These are phyloP conservation scores for Cercospora brassicicola DNA, from an alignment of 2,329 filamentous ascomycete genomes.

Conservation along the genomic window DNA sequence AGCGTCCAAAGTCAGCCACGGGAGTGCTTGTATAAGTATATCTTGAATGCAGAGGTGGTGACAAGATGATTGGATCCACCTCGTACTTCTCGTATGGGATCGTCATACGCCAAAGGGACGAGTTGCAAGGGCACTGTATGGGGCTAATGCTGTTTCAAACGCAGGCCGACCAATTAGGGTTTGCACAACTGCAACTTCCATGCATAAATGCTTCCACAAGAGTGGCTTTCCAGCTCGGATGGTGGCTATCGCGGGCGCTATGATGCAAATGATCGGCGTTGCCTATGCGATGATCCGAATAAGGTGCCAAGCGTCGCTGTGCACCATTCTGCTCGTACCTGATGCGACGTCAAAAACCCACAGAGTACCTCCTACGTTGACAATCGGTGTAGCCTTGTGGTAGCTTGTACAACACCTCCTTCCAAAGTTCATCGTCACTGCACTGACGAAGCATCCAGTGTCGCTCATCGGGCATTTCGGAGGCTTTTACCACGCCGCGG, in stretches of 20 bases:
- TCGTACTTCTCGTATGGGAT: conserved; percentile 20
- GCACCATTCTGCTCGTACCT: neutral
- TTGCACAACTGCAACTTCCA: neutral
- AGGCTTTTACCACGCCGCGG: neutral
- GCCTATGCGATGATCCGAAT: neutral
- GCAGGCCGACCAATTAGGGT: neutral
- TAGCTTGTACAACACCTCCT: neutral
- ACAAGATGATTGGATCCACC: neutral
- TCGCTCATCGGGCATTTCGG: neutral
- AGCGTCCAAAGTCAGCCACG: neutral
- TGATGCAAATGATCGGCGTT: neutral
- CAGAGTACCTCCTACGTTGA: neutral
- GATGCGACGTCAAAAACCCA: neutral
- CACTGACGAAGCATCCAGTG: neutral
- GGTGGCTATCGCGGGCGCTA: neutral
- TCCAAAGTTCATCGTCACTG: neutral
- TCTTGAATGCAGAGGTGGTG: neutral
- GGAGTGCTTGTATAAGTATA: conserved; percentile 7
- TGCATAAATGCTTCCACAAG: neutral
- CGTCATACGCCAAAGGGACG: conserved; percentile 3
- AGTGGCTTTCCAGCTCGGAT: neutral
- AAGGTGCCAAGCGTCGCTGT: neutral
- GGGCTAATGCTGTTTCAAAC: neutral
- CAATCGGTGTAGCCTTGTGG: neutral
- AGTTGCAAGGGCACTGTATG: neutral